Evolutionary conservation across 192 early-diverging fungal genomes (phyloP), one percentile per base, ranked within the genome.

Genomic region (Endogone sp.): DNA sequence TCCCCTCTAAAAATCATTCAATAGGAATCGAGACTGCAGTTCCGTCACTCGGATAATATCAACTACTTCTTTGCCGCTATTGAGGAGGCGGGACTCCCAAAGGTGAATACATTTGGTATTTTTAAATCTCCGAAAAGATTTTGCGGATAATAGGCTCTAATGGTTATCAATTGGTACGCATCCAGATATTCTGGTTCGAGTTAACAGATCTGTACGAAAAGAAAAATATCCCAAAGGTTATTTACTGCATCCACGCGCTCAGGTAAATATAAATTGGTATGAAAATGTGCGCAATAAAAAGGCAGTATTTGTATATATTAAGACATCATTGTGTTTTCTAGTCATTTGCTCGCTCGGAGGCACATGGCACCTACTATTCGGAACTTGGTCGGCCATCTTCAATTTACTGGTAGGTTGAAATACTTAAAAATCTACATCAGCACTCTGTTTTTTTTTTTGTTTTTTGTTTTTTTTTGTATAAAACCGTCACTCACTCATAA

Each of bases 161-260:
- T n/a, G n/a, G 13, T 29, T 65, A 2, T 25, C 3, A 64, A 54
- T 79, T 62, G 21, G 62, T 23, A 20, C 63, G 13, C 59, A 31
- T 16, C 2, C 60, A 86, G 83, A 88, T 96, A 69, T 99, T 98
- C 78, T 92, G 95, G 74, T 99, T 99, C 81, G 97, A 98, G 79
- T 80, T 96, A 72, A 96, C 94, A 0, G 98, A 99, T 76, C 75
- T 98, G 57, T 99, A 98, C 80, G 97, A 99, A 71, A 93, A 94
- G 79, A 99, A 98, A 71, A 99, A 99, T 73, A 93, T 99, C 72
- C 98, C 98, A 10, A 94, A 94, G 73, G 98, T 99, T 24, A 95
- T 99, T 70, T 96, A 97, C 75, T 98, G 96, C 79, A 92, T 99
- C 75, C 96, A 98, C 69, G 96, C 96, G 11, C 82, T 98, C 44